Conservation (phyloP, 257 asterid genomes). For the Nicotiana sylvestris region DNA sequence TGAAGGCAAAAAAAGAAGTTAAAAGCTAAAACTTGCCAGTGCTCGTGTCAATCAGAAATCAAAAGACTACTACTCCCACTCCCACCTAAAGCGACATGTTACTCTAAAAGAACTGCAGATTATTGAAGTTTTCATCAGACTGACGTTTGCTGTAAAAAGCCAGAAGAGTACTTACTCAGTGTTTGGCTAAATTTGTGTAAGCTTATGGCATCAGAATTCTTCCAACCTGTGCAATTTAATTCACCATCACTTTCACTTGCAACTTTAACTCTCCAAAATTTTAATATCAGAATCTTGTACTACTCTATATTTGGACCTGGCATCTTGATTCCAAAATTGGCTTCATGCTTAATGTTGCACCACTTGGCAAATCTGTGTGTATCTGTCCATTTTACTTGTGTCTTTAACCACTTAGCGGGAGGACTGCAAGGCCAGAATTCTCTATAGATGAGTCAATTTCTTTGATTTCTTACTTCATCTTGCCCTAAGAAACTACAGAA, state of each 20-base stretch:
- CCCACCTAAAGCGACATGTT: background rate
- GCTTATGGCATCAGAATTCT: background rate
- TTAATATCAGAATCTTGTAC: background rate
- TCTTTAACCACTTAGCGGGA: background rate
- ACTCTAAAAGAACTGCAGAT: background rate
- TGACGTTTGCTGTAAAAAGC: slow-evolving; percentile 3
- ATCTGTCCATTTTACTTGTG: background rate
- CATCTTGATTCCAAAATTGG: background rate
- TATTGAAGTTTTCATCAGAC: slow-evolving; percentile 7
- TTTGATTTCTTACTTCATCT: too few species aligned
- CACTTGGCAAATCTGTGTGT: background rate
- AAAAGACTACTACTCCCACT: background rate
- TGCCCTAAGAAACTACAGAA: background rate
- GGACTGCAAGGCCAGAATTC: background rate
- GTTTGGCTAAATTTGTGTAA: slow-evolving; percentile 5
- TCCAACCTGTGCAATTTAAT: slow-evolving; percentile 4
- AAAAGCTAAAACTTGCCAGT: background rate
- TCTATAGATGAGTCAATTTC: background rate
- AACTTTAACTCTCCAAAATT: background rate
- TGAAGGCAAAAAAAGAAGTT: background rate
- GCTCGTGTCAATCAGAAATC: slow-evolving; percentile 6
- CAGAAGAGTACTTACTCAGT: background rate
- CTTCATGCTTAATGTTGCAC: background rate
- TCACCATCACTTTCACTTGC: background rate
- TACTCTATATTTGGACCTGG: slow-evolving; percentile 1